Conservation (phyloP, 169 alveolate genomes). For the Hepatocystis sp. region DNA sequence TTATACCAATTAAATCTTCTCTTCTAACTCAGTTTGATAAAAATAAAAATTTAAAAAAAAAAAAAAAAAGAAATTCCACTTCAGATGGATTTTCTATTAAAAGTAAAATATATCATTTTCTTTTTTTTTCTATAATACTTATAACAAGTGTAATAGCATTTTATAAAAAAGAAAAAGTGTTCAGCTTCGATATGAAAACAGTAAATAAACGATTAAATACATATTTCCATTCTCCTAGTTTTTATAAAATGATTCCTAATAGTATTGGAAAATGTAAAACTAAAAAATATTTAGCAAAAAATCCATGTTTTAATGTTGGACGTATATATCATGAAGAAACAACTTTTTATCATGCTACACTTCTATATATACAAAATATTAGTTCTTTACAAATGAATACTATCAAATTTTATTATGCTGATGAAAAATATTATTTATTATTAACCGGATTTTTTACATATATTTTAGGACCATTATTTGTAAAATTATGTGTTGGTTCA, state of each 20-base stretch:
- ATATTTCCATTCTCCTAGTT: slow-evolving; percentile 37
- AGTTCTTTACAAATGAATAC: slow-evolving; percentile 30
- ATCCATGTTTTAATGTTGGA: slow-evolving; percentile 59
- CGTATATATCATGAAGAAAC: slow-evolving; percentile 65
- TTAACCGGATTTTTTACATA: slow-evolving; percentile 41
- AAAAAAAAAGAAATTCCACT: background rate
- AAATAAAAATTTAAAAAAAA: slow-evolving; percentile 16
- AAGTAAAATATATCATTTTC: too few relatives aligned
- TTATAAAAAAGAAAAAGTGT: slow-evolving; percentile 10
- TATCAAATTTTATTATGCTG: slow-evolving; percentile 35
- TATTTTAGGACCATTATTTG: slow-evolving; percentile 59
- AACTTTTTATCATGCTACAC: slow-evolving; percentile 72
- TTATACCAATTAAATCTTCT: slow-evolving; percentile 45
- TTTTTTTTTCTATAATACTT: slow-evolving; percentile 16
- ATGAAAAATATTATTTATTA: slow-evolving; percentile 28
- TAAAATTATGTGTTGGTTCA: slow-evolving; percentile 48
- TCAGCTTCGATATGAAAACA: slow-evolving; percentile 24
- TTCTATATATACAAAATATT: slow-evolving; percentile 48
- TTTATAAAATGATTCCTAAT: slow-evolving; percentile 21
- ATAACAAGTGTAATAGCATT: slow-evolving; percentile 12
- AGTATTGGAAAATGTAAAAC: slow-evolving; percentile 68
- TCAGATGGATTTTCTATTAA: too few relatives aligned
- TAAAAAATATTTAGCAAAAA: slow-evolving; percentile 49
- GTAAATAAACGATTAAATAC: slow-evolving; percentile 32
- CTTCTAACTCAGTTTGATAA: slow-evolving; percentile 37